A percentile compares a stretch with the other conserved stretches of the same genome.
Conservation (phyloP, 2,329 filamentous ascomycete species). For the Trichophyton verrucosum region DNA sequence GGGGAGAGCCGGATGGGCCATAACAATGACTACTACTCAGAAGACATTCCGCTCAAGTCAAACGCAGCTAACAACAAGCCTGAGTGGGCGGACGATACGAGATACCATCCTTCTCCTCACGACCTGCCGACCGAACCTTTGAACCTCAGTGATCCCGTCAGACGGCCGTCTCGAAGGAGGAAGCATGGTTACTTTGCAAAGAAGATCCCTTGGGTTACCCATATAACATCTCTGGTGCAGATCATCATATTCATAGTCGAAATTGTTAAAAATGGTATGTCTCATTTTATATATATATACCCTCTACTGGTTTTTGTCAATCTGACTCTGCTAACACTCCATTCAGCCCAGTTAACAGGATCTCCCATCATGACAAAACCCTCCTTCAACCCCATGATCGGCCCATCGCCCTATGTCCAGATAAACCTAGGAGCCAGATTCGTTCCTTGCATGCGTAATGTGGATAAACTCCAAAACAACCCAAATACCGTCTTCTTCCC, state of each 20-base stretch:
- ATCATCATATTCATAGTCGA: constrained; percentile 79
- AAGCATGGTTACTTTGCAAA: constrained; percentile 45
- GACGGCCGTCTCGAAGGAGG: constrained; percentile 18
- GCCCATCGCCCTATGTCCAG: constrained; percentile 74
- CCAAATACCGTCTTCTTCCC: constrained; percentile 44
- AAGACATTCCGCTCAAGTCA: constrained; percentile 32
- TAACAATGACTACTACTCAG: constrained; percentile 27
- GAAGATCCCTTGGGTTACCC: constrained; percentile 66
- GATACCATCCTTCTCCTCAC: constrained; percentile 39
- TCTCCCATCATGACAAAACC: constrained; percentile 59
- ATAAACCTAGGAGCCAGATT: constrained; percentile 97
- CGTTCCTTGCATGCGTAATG: constrained; percentile 84
- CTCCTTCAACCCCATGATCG: constrained; percentile 92
- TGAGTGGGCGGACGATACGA: constrained; percentile 33
- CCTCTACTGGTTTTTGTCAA: constrained; percentile 4
- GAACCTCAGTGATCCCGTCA: constrained; percentile 14
- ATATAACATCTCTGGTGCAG: constrained; percentile 63
- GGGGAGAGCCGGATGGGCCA: constrained; percentile 17
- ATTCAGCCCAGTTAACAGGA: constrained; percentile 60
- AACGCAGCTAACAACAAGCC: constrained; percentile 23
- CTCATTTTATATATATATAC: constrained; percentile 1
- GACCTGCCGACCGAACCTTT: constrained; percentile 36
- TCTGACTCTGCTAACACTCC: constrained; percentile 5
- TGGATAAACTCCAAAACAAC: constrained; percentile 30
- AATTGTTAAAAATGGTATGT: constrained; percentile 64